These are phyloP conservation scores for Bryoglossum gracile DNA, from an alignment of 495 filamentous ascomycete species.

Conservation along the genomic window DNA sequence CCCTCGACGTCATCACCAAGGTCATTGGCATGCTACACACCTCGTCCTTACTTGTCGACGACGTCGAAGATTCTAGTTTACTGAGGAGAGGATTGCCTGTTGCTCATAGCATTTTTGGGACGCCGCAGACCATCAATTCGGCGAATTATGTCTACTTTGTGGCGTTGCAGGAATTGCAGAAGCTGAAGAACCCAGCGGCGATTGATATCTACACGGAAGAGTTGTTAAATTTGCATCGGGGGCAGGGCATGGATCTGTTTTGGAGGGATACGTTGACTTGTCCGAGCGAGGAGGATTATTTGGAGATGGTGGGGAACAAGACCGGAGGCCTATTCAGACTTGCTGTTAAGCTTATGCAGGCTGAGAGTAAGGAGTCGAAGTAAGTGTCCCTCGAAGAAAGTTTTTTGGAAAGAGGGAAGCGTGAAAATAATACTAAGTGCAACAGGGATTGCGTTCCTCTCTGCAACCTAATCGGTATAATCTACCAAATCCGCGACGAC, in stretches of 20 bases:
- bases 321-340: conserved; percentile 93
- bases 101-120: conserved; percentile 90
- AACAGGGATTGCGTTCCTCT: conserved; percentile 69
- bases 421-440: conserved; percentile 5
- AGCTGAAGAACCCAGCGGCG: conserved; percentile 61
- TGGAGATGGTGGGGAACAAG: conserved; percentile 98
- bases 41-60: conserved; percentile 86
- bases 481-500: conserved; percentile 97
- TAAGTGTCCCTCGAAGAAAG: conserved; percentile 32
- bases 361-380: conserved; percentile 58
- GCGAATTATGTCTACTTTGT: conserved; percentile 97
- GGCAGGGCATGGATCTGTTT: conserved; percentile 96
- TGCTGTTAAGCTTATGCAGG: conserved; percentile 94
- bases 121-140: conserved; percentile 92
- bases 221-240: conserved; percentile 86
- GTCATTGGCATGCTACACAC: conserved; percentile 94
- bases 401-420: too few relatives aligned
- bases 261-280: conserved; percentile 94
- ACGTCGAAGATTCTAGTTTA: conserved; percentile 77
- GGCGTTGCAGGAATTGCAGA: conserved; percentile 73
- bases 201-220: conserved; percentile 83
- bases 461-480: conserved; percentile 82
- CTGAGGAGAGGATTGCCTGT: conserved; percentile 87
- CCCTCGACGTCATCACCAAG: conserved; percentile 73
- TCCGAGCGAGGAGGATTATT: conserved; percentile 91